These are phyloP conservation scores for Cryptosporidium meleagridis DNA, from an alignment of 169 alveolate genomes.

Conservation along the genomic window DNA sequence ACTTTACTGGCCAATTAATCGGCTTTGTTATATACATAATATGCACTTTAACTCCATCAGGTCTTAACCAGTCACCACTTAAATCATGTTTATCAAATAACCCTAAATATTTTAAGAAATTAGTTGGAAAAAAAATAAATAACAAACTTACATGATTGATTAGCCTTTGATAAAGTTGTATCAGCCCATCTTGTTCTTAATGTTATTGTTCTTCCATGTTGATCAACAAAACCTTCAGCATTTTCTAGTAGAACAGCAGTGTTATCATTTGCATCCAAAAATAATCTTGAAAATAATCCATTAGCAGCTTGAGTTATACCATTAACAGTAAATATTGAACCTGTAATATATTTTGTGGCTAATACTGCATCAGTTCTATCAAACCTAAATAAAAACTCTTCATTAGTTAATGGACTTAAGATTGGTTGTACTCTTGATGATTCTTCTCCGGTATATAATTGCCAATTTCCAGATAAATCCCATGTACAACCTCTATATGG, in stretches of 20 bases:
- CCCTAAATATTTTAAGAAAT: constrained; percentile 12
- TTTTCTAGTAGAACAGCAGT: constrained; percentile 77
- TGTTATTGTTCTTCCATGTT: constrained; percentile 78
- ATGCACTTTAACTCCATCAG: constrained; percentile 78
- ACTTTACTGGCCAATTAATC: constrained; percentile 73
- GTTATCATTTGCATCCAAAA: constrained; percentile 79
- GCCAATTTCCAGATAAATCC: constrained; percentile 83
- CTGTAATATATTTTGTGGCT: constrained; percentile 77
- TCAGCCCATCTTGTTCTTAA: constrained; percentile 77
- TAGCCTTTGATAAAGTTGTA: constrained; percentile 56
- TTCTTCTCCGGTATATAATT: constrained; percentile 75
- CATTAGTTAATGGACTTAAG: constrained; percentile 77
- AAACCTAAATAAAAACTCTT: constrained; percentile 77
- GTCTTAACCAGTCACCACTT: constrained; percentile 79
- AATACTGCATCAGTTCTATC: constrained; percentile 79
- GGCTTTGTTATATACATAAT: constrained; percentile 54
- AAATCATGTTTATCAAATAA: constrained; percentile 74
- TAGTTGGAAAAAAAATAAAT: not conserved
- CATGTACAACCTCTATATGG: constrained; percentile 83
- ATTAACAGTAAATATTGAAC: constrained; percentile 77
- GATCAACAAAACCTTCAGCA: constrained; percentile 81
- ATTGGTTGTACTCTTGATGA: constrained; percentile 71
- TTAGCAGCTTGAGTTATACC: constrained; percentile 76
- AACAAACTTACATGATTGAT: constrained; percentile 67
- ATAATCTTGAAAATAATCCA: constrained; percentile 75